Percentiles rank a stretch among this genome's conserved stretches.
phyloP scores from a whole-genome alignment of 2,329 filamentous ascomycete genomes.

The Neoascochyta sp. region DNA sequence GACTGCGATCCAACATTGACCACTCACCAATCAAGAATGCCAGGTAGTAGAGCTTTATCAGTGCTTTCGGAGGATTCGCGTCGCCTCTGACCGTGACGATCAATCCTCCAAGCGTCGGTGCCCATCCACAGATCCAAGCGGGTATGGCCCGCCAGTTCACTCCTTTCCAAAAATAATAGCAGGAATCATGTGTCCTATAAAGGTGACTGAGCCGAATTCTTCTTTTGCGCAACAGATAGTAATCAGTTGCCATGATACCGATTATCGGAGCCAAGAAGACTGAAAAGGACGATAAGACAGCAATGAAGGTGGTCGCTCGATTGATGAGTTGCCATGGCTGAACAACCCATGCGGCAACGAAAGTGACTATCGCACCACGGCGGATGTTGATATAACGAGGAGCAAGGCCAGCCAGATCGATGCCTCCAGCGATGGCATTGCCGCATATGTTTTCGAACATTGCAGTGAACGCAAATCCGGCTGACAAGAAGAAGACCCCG shows the following conservation, averaged over 20 bases:
- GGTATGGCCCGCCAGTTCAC: slow-evolving; percentile 45
- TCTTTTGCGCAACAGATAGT: slow-evolving; percentile 35
- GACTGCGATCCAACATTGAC: background rate
- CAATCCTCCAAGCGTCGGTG: slow-evolving; percentile 43
- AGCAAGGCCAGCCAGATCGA: slow-evolving; percentile 36
- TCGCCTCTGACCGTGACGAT: slow-evolving; percentile 37
- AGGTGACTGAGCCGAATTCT: slow-evolving; percentile 38
- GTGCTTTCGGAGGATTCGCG: slow-evolving; percentile 31
- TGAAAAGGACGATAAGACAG: slow-evolving; percentile 43
- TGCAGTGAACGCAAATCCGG: slow-evolving; percentile 35
- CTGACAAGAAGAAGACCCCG: slow-evolving; percentile 37
- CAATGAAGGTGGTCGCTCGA: slow-evolving; percentile 34
- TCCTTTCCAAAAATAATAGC: slow-evolving; percentile 46
- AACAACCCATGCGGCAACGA: slow-evolving; percentile 34
- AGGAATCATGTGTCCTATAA: slow-evolving; percentile 34
- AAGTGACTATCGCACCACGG: slow-evolving; percentile 36
- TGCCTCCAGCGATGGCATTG: slow-evolving; percentile 35
- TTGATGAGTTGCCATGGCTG: slow-evolving; percentile 41
- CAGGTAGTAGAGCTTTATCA: slow-evolving; percentile 49
- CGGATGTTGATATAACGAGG: slow-evolving; percentile 36
- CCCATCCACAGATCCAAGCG: slow-evolving; percentile 46
- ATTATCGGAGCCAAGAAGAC: slow-evolving; percentile 42
- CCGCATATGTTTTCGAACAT: slow-evolving; percentile 44
- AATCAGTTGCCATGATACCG: slow-evolving; percentile 41
- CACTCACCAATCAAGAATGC: slow-evolving; percentile 45